Conservation (phyloP, 2,329 filamentous ascomycete species). For the Chaetomiaceae sp. region DNA sequence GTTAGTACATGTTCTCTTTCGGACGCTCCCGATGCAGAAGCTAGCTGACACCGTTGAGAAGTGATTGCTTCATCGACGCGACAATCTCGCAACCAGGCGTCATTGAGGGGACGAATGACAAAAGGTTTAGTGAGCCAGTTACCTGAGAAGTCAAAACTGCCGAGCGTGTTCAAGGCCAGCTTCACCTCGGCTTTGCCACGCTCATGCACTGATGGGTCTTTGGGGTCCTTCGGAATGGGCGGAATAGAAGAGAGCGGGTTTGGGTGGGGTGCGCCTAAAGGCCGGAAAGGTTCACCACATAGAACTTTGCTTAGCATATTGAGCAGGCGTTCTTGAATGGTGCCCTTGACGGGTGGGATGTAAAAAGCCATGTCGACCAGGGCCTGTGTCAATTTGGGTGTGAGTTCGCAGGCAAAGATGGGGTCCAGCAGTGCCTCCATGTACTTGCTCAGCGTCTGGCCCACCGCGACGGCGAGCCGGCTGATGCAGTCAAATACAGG, state of each 20-base stretch:
- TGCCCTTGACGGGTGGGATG: conserved; percentile 87
- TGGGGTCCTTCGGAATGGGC: conserved; percentile 80
- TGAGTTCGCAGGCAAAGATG: conserved; percentile 94
- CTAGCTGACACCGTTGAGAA: neutral
- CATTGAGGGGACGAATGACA: neutral
- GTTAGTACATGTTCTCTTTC: conserved; percentile 19
- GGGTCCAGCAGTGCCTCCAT: conserved; percentile 94
- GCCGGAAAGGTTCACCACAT: conserved; percentile 86
- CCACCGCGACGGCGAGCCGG: conserved; percentile 89
- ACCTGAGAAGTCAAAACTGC: conserved; percentile 92
- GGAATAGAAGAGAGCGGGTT: conserved; percentile 78
- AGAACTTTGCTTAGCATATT: conserved; percentile 94
- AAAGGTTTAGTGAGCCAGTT: conserved; percentile 18
- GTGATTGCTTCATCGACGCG: neutral
- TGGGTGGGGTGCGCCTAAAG: conserved; percentile 79
- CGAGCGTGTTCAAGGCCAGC: conserved; percentile 86
- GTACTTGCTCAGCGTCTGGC: conserved; percentile 95
- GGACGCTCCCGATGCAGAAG: neutral
- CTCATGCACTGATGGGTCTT: conserved; percentile 77
- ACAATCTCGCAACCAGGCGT: neutral
- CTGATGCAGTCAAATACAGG: conserved; percentile 98
- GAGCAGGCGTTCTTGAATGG: conserved; percentile 87
- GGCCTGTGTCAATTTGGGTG: conserved; percentile 88
- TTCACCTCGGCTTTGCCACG: conserved; percentile 82
- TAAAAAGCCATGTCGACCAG: conserved; percentile 99